These are phyloP conservation scores for Colletotrichum eremochloae DNA, from an alignment of 2,329 filamentous ascomycete genomes.

Conservation along the genomic window DNA sequence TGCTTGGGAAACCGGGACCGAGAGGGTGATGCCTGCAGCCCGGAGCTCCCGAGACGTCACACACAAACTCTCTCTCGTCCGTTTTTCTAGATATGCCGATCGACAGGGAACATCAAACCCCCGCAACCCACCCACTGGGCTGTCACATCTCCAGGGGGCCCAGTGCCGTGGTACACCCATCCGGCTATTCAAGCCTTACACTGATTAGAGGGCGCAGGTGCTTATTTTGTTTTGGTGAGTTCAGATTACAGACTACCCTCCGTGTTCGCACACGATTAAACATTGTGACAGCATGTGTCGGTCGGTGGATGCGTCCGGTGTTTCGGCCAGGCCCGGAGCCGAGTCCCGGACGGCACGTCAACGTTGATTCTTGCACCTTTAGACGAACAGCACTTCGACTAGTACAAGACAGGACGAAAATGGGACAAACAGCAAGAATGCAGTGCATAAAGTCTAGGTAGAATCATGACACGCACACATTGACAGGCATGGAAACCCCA, in stretches of 20 bases:
- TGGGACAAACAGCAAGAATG: neutral
- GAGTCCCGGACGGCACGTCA: slow-evolving; percentile 22
- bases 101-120: slow-evolving; percentile 3
- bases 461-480: neutral
- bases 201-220: neutral
- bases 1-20: neutral
- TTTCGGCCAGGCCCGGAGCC: slow-evolving; percentile 7
- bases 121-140: slow-evolving; percentile 4
- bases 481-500: slow-evolving; percentile 6
- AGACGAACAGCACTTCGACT: neutral
- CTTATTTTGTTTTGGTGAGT: neutral
- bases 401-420: neutral
- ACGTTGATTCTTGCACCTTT: slow-evolving; percentile 7
- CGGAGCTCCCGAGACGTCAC: neutral
- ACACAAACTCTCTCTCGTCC: neutral
- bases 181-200: slow-evolving; percentile 28
- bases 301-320: slow-evolving; percentile 1
- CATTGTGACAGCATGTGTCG: neutral
- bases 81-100: neutral
- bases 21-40: neutral
- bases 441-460: too few relatives aligned
- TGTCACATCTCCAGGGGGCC: neutral
- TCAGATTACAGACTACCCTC: neutral
- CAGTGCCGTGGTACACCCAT: slow-evolving; percentile 16
- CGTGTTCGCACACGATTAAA: neutral